Evolutionary conservation across 1,139 yeast species (phyloP).

Genomic region (Candida tropicalis): DNA sequence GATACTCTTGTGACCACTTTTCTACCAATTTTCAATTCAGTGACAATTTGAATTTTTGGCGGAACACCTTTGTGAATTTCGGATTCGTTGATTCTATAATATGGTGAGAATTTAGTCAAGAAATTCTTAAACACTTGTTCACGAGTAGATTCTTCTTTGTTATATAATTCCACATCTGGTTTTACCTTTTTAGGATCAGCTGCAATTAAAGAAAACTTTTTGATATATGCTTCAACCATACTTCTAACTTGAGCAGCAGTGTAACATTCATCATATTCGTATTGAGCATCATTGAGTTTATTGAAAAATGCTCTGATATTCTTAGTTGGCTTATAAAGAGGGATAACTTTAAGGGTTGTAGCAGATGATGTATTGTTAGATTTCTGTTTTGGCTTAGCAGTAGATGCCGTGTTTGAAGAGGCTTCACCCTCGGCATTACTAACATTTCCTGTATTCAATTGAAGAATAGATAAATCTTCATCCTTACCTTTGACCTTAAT

Average conservation of each 20-base stretch:
- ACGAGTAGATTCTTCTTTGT: conserved; percentile 37
- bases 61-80: conserved; percentile 56
- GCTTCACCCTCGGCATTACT: neutral
- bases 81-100: conserved; percentile 51
- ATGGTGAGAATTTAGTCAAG: conserved; percentile 55
- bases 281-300: conserved; percentile 29
- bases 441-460: conserved; percentile 41
- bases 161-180: conserved; percentile 50
- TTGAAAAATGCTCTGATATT: conserved; percentile 54
- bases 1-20: conserved; percentile 75
- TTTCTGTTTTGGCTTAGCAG: conserved; percentile 16
- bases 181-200: conserved; percentile 52
- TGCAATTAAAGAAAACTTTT: conserved; percentile 47
- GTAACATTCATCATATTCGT: conserved; percentile 43
- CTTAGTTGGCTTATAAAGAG: conserved; percentile 49
- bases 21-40: conserved; percentile 81
- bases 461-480: conserved; percentile 65
- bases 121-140: conserved; percentile 56
- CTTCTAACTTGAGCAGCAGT: conserved; percentile 55
- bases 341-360: conserved; percentile 12
- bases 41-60: conserved; percentile 66
- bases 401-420: conserved; percentile 6
- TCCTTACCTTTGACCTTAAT: conserved; percentile 72
- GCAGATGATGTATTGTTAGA: conserved; percentile 19
- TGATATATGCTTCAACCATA: conserved; percentile 58